A percentile compares a stretch with the other conserved stretches of the same genome.
Evolutionary conservation across 2,329 filamentous ascomycete genomes (phyloP).

Genomic region (Fusarium sp.): DNA sequence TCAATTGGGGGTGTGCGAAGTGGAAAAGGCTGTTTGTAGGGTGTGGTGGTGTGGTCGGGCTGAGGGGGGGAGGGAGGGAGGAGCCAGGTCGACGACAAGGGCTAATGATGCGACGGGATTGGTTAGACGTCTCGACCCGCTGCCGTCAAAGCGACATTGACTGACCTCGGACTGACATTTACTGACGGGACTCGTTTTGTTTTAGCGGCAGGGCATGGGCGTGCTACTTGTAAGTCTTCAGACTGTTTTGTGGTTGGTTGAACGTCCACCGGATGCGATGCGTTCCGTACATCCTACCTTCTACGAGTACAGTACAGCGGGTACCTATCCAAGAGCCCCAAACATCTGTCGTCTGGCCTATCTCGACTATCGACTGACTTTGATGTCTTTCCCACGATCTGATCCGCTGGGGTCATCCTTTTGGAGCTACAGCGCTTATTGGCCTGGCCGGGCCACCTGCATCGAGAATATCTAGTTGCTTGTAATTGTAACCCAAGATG

Average conservation of each 20-base stretch:
- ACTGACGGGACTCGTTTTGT: constrained; percentile 17
- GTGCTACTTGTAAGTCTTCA: no score
- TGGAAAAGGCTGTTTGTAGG: constrained; percentile 4
- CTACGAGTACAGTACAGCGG: no score
- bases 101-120: constrained; percentile 19
- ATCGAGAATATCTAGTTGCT: not conserved
- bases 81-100: not conserved
- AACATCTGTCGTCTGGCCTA: not conserved
- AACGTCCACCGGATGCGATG: constrained; percentile 40
- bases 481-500: constrained; percentile 6
- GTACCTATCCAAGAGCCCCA: no score
- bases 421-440: not conserved
- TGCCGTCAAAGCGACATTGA: constrained; percentile 33
- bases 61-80: constrained; percentile 8
- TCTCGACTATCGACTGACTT: not conserved
- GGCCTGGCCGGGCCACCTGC: not conserved
- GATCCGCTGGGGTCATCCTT: constrained; percentile 3
- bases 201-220: constrained; percentile 4
- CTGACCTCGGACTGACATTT: constrained; percentile 11
- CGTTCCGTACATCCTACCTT: not conserved
- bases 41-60: not conserved
- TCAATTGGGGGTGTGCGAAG: not conserved
- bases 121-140: constrained; percentile 23
- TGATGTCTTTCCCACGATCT: constrained; percentile 7
- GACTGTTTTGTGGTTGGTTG: constrained; percentile 24